These are phyloP conservation scores for Zanthoxylum bungeanum DNA, from an alignment of 345 rosid species.

Conservation along the genomic window DNA sequence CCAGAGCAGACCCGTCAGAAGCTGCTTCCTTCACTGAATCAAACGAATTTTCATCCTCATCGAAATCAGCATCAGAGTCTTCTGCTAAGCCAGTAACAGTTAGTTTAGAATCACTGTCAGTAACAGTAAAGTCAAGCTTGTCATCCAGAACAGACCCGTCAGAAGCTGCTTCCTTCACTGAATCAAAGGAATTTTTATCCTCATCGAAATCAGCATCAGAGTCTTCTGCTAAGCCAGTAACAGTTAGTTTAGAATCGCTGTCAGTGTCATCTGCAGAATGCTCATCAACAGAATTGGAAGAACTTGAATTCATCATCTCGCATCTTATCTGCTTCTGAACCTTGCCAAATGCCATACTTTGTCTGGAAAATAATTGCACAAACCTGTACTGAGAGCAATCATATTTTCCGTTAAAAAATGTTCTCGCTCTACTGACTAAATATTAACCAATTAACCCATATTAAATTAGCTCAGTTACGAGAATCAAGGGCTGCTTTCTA, in stretches of 20 bases:
- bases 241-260: conserved; percentile 19
- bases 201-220: conserved; percentile 7
- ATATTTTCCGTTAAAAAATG: conserved; percentile 9
- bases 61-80: conserved; percentile 6
- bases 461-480: neutral
- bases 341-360: conserved; percentile 61
- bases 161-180: conserved; percentile 14
- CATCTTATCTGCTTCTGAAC: conserved; percentile 73
- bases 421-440: neutral
- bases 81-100: conserved; percentile 22
- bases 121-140: conserved; percentile 22
- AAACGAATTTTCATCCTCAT: conserved; percentile 16
- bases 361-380: conserved; percentile 49
- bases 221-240: conserved; percentile 18
- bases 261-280: conserved; percentile 18
- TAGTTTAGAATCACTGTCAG: conserved; percentile 19
- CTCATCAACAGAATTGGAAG: conserved; percentile 27
- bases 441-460: neutral
- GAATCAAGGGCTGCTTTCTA: neutral
- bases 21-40: conserved; percentile 16
- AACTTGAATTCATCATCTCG: conserved; percentile 34
- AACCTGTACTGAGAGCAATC: conserved; percentile 46
- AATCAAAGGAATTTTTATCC: conserved; percentile 18
- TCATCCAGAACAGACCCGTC: conserved; percentile 22
- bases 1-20: conserved; percentile 16